A percentile compares a stretch with the other conserved stretches of the same genome.
These are phyloP conservation scores for Lophiotrema nucula DNA, from an alignment of 495 filamentous ascomycete genomes.

Conservation along the genomic window DNA sequence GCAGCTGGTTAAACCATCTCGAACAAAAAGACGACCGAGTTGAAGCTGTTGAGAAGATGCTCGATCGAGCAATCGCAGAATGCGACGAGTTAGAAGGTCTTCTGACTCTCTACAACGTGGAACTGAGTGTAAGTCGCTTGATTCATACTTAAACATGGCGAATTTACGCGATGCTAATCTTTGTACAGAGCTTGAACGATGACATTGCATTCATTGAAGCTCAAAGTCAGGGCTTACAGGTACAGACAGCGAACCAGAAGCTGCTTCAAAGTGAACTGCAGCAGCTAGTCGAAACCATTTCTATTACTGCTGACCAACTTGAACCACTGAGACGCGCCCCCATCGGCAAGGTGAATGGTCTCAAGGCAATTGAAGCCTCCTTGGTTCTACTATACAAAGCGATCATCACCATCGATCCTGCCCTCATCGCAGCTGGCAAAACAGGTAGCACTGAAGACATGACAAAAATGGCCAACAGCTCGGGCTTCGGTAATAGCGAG, in stretches of 20 bases:
- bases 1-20: constrained; percentile 83
- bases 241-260: constrained; percentile 96
- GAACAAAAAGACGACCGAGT: constrained; percentile 89
- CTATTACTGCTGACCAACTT: constrained; percentile 73
- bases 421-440: constrained; percentile 44
- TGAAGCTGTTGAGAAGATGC: constrained; percentile 73
- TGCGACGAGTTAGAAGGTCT: constrained; percentile 94
- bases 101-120: constrained; percentile 88
- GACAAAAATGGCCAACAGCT: constrained; percentile 43
- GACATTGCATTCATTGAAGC: constrained; percentile 97
- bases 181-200: constrained; percentile 75
- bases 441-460: constrained; percentile 8
- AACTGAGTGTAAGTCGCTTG: constrained; percentile 71
- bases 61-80: constrained; percentile 85
- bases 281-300: constrained; percentile 76
- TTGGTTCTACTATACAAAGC: constrained; percentile 85
- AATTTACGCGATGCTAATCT: background rate
- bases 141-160: background rate
- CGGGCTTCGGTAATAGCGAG: constrained; percentile 70
- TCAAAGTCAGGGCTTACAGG: constrained; percentile 92
- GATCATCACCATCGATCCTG: constrained; percentile 90
- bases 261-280: constrained; percentile 85
- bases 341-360: constrained; percentile 64
- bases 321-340: constrained; percentile 70
- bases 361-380: constrained; percentile 72